These are phyloP conservation scores for Backusella morwellensis DNA, from an alignment of 192 early-diverging fungal genomes.

Conservation along the genomic window DNA sequence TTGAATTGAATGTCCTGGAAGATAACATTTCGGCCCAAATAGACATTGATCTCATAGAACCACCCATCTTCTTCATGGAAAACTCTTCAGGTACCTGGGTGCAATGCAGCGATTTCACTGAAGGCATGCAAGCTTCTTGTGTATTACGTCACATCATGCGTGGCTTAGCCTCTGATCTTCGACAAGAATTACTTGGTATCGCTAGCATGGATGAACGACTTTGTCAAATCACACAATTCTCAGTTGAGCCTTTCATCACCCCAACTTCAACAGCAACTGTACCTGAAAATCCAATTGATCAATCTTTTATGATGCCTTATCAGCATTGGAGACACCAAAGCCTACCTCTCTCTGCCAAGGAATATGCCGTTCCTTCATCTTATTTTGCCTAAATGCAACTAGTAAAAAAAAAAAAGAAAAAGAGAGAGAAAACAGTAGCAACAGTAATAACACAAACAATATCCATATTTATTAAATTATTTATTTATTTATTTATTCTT, in stretches of 20 bases:
- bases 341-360: constrained; percentile 11
- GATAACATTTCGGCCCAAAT: constrained; percentile 47
- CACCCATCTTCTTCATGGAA: constrained; percentile 63
- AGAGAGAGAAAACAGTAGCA: neutral
- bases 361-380: neutral
- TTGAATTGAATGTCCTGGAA: constrained; percentile 42
- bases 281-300: constrained; percentile 5
- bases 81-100: constrained; percentile 42
- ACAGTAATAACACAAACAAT: neutral
- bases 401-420: neutral
- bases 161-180: constrained; percentile 33
- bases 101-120: constrained; percentile 65
- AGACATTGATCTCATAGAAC: constrained; percentile 48
- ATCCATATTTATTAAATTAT: neutral
- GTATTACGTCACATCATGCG: constrained; percentile 49
- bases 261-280: neutral
- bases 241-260: neutral
- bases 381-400: neutral
- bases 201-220: constrained; percentile 19
- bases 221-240: constrained; percentile 20
- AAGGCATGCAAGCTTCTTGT: constrained; percentile 56
- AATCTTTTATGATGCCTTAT: neutral
- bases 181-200: constrained; percentile 25
- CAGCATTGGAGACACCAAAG: constrained; percentile 20
- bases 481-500: neutral